A percentile compares a stretch with the other conserved stretches of the same genome.
Conservation (phyloP, 129 eudicot genomes). For the Pseudognaphalium luteoalbum region DNA sequence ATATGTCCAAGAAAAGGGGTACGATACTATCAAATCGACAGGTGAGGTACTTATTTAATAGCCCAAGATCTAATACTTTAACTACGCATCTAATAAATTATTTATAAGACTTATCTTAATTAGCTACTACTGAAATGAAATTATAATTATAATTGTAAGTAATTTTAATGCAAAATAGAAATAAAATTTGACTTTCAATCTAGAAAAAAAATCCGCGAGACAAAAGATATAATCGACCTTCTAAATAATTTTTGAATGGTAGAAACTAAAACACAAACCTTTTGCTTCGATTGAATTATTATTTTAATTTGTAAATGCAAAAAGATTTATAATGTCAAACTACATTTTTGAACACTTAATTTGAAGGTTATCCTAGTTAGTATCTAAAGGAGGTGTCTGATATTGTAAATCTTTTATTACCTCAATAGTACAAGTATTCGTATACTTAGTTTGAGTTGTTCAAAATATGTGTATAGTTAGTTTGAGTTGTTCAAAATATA, state of each 20-base stretch:
- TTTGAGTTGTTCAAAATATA: too few species aligned
- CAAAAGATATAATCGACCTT: not conserved
- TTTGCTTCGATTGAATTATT: too few species aligned
- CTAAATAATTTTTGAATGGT: not conserved
- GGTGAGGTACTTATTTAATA: not conserved
- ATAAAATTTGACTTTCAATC: not conserved
- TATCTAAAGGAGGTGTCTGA: too few species aligned
- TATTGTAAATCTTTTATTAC: too few species aligned
- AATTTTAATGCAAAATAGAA: not conserved
- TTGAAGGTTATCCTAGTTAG: too few species aligned
- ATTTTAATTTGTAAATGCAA: too few species aligned
- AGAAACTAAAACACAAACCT: too few species aligned
- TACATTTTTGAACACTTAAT: too few species aligned
- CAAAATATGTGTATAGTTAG: too few species aligned
- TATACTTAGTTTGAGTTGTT: too few species aligned
- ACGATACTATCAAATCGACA: not conserved
- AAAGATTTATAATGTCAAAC: too few species aligned
- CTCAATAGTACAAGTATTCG: too few species aligned
- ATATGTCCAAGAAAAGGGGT: slow-evolving; percentile 23
- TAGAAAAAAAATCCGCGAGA: not conserved
- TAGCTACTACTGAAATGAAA: not conserved
- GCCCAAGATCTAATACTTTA: slow-evolving; percentile 1
- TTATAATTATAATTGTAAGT: not conserved
- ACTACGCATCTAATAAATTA: not conserved
- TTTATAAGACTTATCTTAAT: not conserved